Percentiles rank a stretch among this genome's conserved stretches.
Conservation (phyloP, 2,329 filamentous ascomycete genomes). For the Phoma sp. region DNA sequence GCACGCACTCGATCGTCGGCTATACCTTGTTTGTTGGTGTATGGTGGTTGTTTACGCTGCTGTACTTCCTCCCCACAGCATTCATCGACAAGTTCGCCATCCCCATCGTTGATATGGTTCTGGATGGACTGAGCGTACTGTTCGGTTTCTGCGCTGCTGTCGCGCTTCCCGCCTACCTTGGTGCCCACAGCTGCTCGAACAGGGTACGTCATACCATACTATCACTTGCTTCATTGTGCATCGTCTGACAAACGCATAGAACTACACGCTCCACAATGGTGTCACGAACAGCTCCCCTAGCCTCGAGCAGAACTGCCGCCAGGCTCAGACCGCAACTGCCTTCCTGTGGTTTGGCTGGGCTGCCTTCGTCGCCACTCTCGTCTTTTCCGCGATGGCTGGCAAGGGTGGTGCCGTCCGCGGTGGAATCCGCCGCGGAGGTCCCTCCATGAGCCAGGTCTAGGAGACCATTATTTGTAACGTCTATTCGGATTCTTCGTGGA, state of each 20-base stretch:
- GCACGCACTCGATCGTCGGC: constrained; percentile 65
- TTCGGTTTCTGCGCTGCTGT: constrained; percentile 76
- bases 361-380: constrained; percentile 62
- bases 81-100: constrained; percentile 63
- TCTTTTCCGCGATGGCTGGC: constrained; percentile 64
- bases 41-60: constrained; percentile 69
- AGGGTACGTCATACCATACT: constrained; percentile 54
- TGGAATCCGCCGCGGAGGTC: constrained; percentile 55
- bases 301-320: constrained; percentile 71
- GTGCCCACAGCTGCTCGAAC: constrained; percentile 72
- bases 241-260: constrained; percentile 36
- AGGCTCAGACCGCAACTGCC: constrained; percentile 75
- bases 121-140: constrained; percentile 68
- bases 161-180: constrained; percentile 73
- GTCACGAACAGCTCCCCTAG: constrained; percentile 69
- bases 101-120: constrained; percentile 60
- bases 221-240: background rate
- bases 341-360: constrained; percentile 83
- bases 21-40: constrained; percentile 74
- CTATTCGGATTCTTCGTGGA: constrained; percentile 37
- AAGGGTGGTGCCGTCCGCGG: constrained; percentile 58
- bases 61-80: constrained; percentile 67
- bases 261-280: constrained; percentile 57
- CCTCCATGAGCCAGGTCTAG: constrained; percentile 65
- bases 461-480: constrained; percentile 27